Evolutionary conservation across 139 green algal species (phyloP).

Genomic region (Chlorella sp.): DNA sequence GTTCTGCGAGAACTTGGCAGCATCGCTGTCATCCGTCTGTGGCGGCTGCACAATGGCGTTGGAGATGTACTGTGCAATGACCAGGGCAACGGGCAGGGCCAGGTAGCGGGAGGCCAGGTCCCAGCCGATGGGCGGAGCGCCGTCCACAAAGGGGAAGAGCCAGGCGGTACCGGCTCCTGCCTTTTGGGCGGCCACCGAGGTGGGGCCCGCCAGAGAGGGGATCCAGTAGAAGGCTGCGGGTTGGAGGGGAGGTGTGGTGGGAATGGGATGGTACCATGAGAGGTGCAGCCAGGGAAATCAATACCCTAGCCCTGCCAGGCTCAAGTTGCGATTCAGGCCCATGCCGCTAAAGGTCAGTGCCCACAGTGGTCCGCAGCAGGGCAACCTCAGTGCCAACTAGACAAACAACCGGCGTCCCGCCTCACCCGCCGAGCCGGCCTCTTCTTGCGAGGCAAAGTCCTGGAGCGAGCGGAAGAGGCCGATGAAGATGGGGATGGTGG

Average conservation of each 20-base stretch:
- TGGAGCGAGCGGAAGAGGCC: slow-evolving; percentile 85
- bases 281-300: no score
- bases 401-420: not conserved
- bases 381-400: not conserved
- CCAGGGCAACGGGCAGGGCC: slow-evolving; percentile 89
- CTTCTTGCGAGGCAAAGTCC: slow-evolving; percentile 51
- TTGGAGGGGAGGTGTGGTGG: no score
- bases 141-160: slow-evolving; percentile 88
- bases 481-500: slow-evolving; percentile 94
- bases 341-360: no score
- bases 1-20: slow-evolving; percentile 16
- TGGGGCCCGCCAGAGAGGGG: slow-evolving; percentile 76
- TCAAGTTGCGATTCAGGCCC: no score
- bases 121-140: slow-evolving; percentile 94
- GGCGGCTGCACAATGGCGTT: slow-evolving; percentile 60
- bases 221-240: slow-evolving; percentile 91
- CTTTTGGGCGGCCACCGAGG: slow-evolving; percentile 47
- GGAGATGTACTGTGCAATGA: slow-evolving; percentile 63
- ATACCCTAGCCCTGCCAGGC: no score
- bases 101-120: slow-evolving; percentile 84
- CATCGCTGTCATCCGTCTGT: slow-evolving; percentile 22
- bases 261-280: no score
- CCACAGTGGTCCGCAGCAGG: not conserved
- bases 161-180: slow-evolving; percentile 71
- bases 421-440: not conserved